A percentile compares a stretch with the other conserved stretches of the same genome.
phyloP scores from a whole-genome alignment of 345 rosid genomes.

The Sonneratia alba region DNA sequence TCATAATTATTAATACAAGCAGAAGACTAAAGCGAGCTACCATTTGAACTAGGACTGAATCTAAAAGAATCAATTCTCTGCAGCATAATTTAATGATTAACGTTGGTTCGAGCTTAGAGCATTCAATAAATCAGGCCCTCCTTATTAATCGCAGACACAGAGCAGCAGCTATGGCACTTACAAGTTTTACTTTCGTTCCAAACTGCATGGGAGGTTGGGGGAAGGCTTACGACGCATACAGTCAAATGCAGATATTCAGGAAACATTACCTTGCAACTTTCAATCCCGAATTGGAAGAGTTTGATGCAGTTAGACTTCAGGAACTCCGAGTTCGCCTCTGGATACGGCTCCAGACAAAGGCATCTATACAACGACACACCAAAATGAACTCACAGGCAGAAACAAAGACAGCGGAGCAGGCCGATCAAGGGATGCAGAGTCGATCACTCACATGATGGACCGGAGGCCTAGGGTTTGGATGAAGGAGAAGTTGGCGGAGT shows the following conservation, averaged over 20 bases:
- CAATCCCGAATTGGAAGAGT: conserved; percentile 87
- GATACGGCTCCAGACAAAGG: conserved; percentile 85
- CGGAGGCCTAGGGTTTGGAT: conserved; percentile 79
- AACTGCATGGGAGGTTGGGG: too few relatives aligned
- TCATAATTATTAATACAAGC: too few relatives aligned
- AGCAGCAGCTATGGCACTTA: too few relatives aligned
- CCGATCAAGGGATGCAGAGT: not conserved
- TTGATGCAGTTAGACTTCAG: conserved; percentile 69
- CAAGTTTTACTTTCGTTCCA: too few relatives aligned
- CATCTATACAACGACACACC: conserved; percentile 29
- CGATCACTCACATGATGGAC: conserved; percentile 68
- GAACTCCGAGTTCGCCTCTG: conserved; percentile 62
- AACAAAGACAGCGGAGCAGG: not conserved
- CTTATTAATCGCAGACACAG: too few relatives aligned
- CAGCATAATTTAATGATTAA: too few relatives aligned
- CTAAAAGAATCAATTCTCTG: too few relatives aligned
- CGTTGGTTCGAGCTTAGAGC: too few relatives aligned
- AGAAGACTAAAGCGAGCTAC: too few relatives aligned
- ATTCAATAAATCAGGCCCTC: too few relatives aligned
- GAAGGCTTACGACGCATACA: not conserved
- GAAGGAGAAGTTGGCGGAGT: conserved; percentile 79
- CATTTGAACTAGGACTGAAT: too few relatives aligned
- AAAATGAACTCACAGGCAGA: not conserved
- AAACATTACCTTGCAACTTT: conserved; percentile 59
- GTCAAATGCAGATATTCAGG: conserved; percentile 3